These are phyloP conservation scores for Brassica nigra DNA, from an alignment of 345 rosid genomes.

Conservation along the genomic window DNA sequence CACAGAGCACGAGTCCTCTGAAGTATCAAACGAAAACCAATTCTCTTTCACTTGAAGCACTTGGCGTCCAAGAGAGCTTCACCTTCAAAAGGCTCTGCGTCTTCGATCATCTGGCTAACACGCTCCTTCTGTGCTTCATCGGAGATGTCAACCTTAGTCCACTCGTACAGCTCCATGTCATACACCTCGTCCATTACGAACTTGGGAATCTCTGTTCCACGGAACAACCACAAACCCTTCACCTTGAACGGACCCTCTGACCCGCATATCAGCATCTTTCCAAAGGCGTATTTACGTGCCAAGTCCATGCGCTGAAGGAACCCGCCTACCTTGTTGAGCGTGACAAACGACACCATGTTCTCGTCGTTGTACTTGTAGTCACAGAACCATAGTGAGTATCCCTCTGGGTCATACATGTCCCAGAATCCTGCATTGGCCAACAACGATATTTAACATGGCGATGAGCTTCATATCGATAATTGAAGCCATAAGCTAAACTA, in stretches of 20 bases:
- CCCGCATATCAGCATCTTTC: slow-evolving; percentile 94
- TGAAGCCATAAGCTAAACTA: no score
- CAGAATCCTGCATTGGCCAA: slow-evolving; percentile 78
- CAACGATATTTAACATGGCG: neutral
- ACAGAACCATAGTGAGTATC: slow-evolving; percentile 97
- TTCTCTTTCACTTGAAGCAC: slow-evolving; percentile 77
- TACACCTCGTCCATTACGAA: slow-evolving; percentile 89
- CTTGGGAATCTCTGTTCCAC: slow-evolving; percentile 82
- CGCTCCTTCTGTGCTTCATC: slow-evolving; percentile 94
- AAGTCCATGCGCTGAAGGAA: slow-evolving; percentile 96
- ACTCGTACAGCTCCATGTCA: slow-evolving; percentile 95
- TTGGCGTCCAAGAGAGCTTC: slow-evolving; percentile 94
- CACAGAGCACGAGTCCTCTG: slow-evolving; percentile 11
- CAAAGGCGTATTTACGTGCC: slow-evolving; percentile 92
- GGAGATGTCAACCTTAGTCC: slow-evolving; percentile 81
- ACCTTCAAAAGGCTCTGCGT: slow-evolving; percentile 89
- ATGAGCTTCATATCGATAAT: neutral
- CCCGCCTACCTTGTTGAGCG: slow-evolving; percentile 92
- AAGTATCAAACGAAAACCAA: neutral
- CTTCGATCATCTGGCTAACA: slow-evolving; percentile 94
- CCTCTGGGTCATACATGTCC: slow-evolving; percentile 99
- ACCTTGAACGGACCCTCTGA: slow-evolving; percentile 82
- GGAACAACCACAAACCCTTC: slow-evolving; percentile 96
- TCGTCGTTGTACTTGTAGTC: slow-evolving; percentile 97
- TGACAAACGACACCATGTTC: slow-evolving; percentile 86